These are phyloP conservation scores for Beauveria scarabaeidicola DNA, from an alignment of 2,329 filamentous ascomycete species.

Conservation along the genomic window DNA sequence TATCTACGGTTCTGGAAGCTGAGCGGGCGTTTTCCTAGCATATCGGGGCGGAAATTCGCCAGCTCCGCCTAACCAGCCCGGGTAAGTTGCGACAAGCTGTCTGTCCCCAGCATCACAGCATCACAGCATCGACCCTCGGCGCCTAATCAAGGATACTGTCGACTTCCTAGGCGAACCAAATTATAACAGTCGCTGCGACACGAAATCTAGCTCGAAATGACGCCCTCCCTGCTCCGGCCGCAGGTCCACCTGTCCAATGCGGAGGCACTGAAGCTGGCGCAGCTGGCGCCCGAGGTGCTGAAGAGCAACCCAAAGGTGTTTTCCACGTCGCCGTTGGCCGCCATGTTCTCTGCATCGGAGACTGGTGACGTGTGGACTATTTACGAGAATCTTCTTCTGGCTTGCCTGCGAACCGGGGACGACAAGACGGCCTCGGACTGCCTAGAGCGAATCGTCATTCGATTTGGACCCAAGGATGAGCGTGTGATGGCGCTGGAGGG, in stretches of 20 bases:
- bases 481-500: conserved; percentile 76
- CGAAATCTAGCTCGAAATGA: conserved; percentile 28
- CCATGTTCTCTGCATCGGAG: conserved; percentile 53
- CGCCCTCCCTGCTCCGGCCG: conserved; percentile 46
- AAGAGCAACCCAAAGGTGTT: conserved; percentile 44
- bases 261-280: conserved; percentile 49
- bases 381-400: conserved; percentile 79
- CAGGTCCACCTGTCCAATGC: conserved; percentile 48
- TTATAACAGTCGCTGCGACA: background rate
- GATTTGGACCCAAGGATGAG: conserved; percentile 81
- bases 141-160: background rate
- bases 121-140: background rate
- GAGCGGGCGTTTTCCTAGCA: background rate
- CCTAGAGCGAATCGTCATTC: conserved; percentile 63
- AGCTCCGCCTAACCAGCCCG: background rate
- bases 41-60: conserved; percentile 13
- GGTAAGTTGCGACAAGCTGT: conserved; percentile 3
- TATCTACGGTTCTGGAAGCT: background rate
- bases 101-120: background rate
- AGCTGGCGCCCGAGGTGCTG: conserved; percentile 50
- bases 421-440: conserved; percentile 67
- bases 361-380: conserved; percentile 73
- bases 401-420: conserved; percentile 78
- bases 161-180: background rate
- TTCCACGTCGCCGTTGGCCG: conserved; percentile 44